Evolutionary conservation across 129 eudicot genomes (phyloP), one percentile per base, ranked within the genome.

Genomic region (Chrysanthemum seticuspe): DNA sequence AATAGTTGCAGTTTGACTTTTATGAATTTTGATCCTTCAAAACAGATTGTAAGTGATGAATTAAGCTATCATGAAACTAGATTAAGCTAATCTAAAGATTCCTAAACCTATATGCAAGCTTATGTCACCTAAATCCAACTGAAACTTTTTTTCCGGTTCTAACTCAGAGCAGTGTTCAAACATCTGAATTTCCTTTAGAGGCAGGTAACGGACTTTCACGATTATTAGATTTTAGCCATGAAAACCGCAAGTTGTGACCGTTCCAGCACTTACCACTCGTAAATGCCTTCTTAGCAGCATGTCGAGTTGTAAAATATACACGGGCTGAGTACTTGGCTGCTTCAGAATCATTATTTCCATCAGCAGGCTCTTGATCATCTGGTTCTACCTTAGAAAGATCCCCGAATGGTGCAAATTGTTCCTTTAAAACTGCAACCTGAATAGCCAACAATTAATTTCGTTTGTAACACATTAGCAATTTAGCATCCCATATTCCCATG

Each of bases 241-340:
- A 64, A 76, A 94, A 94, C 67, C 81, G 91, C 80, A 94, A 74
- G 75, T 70, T 88, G 75, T 90, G 91, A 53, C 94, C 96, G 25
- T 90, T 85, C 96, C 89, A 90, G 71, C 82, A 75, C 85, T 78
- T 94, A 56, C 96, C 97, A 85, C 75, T 79, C 48, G 52, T 47
- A 76, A 86, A 94, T 53, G 97, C 97, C 84, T 61, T 85, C 75
- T 94, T 97, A 73, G 99, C 99, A 67, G 90, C 66, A 47, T 71
- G 87, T 3, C 99, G 88, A 11, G 86, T 84, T 45, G 85, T 74
- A 73, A 90, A 94, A 84, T 85, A 81, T 71, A 90, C 76, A 50
- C 75, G 82, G 73, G 96, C 96, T 69, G 87, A 80, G 57, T 19
- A 79, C 66, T 79, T 76, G 40, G 82, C 15, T 19, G 68, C 48